Conservation (phyloP, 164 flowering plant genomes). For the Liquidambar formosana region DNA sequence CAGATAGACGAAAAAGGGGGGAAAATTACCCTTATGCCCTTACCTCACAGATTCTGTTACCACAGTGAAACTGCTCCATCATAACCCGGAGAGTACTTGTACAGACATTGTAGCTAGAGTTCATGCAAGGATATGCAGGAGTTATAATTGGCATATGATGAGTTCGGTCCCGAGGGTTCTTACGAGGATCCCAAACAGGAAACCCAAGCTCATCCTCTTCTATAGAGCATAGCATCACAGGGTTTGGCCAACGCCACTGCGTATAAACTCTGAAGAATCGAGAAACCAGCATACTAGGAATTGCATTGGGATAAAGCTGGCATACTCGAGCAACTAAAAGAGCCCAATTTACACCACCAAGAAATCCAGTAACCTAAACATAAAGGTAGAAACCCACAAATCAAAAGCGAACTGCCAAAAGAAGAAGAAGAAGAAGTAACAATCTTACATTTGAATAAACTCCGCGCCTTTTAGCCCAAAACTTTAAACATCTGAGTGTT, state of each 20-base stretch:
- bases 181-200: conserved; percentile 92
- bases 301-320: conserved; percentile 96
- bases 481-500: conserved; percentile 82
- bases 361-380: conserved; percentile 88
- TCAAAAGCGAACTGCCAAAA: not conserved
- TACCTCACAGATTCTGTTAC: conserved; percentile 77
- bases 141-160: conserved; percentile 98
- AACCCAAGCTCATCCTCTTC: conserved; percentile 89
- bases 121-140: conserved; percentile 98
- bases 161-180: conserved; percentile 69
- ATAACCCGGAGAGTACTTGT: conserved; percentile 85
- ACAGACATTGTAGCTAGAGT: conserved; percentile 95
- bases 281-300: conserved; percentile 87
- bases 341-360: conserved; percentile 99
- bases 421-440: not conserved
- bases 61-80: conserved; percentile 83
- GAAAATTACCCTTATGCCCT: not conserved
- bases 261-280: conserved; percentile 90
- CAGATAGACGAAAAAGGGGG: no score
- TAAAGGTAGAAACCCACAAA: not conserved
- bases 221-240: conserved; percentile 88
- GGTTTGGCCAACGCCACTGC: conserved; percentile 98
- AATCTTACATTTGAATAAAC: conserved; percentile 94
- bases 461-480: conserved; percentile 97
- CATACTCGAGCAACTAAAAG: conserved; percentile 88